Percentiles rank a stretch among this genome's conserved stretches.
These are phyloP conservation scores for Neurospora sp. DNA, from an alignment of 495 filamentous ascomycete genomes.

Conservation along the genomic window DNA sequence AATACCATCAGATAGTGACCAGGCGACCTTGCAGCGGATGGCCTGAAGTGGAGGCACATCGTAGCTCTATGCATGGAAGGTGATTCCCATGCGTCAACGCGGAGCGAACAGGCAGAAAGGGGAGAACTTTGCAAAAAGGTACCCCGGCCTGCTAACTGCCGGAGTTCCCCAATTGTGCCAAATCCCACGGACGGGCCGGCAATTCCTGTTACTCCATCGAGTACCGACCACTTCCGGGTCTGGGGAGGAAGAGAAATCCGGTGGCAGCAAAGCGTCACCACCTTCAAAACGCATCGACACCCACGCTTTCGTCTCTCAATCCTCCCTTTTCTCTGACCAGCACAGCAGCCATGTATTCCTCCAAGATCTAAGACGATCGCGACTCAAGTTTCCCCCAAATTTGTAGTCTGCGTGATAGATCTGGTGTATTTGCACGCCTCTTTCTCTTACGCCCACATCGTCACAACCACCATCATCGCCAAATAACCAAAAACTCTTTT, in stretches of 20 bases:
- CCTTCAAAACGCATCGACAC: not conserved
- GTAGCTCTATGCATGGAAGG: not conserved
- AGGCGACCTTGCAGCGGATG: not conserved
- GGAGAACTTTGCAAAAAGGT: not conserved
- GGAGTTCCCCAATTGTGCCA: not conserved
- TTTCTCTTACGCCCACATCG: not conserved
- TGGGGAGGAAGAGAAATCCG: not conserved
- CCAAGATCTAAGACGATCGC: not conserved
- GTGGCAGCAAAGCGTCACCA: not conserved
- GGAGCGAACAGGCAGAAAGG: not conserved
- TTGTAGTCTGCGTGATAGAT: constrained; percentile 1
- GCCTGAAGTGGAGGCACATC: not conserved
- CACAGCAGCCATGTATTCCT: not conserved
- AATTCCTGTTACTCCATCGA: not conserved
- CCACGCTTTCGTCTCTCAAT: not conserved
- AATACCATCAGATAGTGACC: not conserved
- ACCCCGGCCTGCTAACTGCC: not conserved
- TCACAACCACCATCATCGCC: not conserved
- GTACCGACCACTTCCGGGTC: not conserved
- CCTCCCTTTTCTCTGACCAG: not conserved
- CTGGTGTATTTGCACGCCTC: not conserved
- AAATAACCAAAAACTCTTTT: not conserved
- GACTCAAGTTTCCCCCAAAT: not conserved
- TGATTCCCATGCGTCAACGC: not conserved
- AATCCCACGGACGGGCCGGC: not conserved